Evolutionary conservation across 139 green algal genomes (phyloP).

Genomic region (Chlamydomonas sp.): DNA sequence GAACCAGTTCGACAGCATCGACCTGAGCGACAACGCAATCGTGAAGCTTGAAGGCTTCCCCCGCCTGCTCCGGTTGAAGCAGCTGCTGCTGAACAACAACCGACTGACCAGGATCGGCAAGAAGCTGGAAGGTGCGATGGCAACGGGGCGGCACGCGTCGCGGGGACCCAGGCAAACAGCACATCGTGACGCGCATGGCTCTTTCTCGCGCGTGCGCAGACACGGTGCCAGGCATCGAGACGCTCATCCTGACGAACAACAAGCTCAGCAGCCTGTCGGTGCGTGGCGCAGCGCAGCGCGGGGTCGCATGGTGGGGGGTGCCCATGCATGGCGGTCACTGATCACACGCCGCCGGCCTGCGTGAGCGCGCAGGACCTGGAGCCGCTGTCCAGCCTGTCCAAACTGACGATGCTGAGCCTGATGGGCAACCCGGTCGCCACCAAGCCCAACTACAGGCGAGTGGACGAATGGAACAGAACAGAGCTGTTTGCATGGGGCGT

Average conservation of each 20-base stretch:
- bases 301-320: not conserved
- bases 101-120: constrained; percentile 68
- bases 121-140: constrained; percentile 55
- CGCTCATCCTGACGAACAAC: constrained; percentile 91
- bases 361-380: constrained; percentile 87
- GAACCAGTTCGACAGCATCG: constrained; percentile 97
- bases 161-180: not conserved
- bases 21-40: constrained; percentile 95
- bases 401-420: constrained; percentile 73
- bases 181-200: not conserved
- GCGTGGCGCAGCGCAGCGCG: constrained; percentile 2
- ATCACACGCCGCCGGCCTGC: no score
- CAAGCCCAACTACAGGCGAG: constrained; percentile 73
- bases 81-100: constrained; percentile 92
- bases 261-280: constrained; percentile 75
- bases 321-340: not conserved
- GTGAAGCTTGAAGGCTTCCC: constrained; percentile 92
- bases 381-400: constrained; percentile 54
- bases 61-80: constrained; percentile 68
- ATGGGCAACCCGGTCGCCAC: constrained; percentile 84
- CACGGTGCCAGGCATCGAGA: constrained; percentile 71
- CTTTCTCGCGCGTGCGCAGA: constrained; percentile 39
- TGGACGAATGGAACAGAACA: not conserved
- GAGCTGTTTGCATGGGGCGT: not conserved
- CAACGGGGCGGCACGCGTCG: not conserved